A percentile compares a stretch with the other conserved stretches of the same genome.
These are phyloP conservation scores for Arabidopsis thaliana DNA, from an alignment of 345 rosid genomes.

Conservation along the genomic window DNA sequence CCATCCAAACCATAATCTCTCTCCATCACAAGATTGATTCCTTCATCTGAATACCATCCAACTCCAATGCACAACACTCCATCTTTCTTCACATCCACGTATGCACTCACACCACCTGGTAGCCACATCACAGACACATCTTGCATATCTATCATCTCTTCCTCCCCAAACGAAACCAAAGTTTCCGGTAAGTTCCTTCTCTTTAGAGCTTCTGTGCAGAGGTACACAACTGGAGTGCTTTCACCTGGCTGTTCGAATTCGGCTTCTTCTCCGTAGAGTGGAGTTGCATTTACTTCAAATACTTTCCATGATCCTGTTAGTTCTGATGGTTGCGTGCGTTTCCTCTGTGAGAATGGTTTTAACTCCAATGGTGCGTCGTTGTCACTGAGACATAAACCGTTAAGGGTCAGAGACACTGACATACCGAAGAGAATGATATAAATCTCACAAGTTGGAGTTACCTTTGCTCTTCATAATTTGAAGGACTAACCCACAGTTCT, in stretches of 20 bases:
- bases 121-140: constrained; percentile 82
- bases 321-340: constrained; percentile 71
- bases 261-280: constrained; percentile 67
- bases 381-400: constrained; percentile 35
- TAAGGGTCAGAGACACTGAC: constrained; percentile 21
- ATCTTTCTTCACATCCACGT: constrained; percentile 73
- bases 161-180: constrained; percentile 69
- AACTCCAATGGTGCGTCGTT: constrained; percentile 63
- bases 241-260: constrained; percentile 41
- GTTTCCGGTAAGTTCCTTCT: constrained; percentile 76
- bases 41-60: constrained; percentile 94
- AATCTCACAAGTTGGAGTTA: constrained; percentile 32
- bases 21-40: constrained; percentile 90
- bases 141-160: constrained; percentile 78
- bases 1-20: constrained; percentile 88
- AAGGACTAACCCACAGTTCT: constrained; percentile 87
- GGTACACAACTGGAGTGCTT: constrained; percentile 62
- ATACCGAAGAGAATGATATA: background rate
- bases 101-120: constrained; percentile 80
- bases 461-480: constrained; percentile 66
- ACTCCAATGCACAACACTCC: constrained; percentile 81
- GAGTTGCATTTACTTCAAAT: constrained; percentile 86
- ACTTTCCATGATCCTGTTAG: constrained; percentile 93
- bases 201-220: constrained; percentile 84
- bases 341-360: constrained; percentile 76